Evolutionary conservation across 1,284 basidiomycete genomes (phyloP).

Genomic region (Heterobasidion parviporum): DNA sequence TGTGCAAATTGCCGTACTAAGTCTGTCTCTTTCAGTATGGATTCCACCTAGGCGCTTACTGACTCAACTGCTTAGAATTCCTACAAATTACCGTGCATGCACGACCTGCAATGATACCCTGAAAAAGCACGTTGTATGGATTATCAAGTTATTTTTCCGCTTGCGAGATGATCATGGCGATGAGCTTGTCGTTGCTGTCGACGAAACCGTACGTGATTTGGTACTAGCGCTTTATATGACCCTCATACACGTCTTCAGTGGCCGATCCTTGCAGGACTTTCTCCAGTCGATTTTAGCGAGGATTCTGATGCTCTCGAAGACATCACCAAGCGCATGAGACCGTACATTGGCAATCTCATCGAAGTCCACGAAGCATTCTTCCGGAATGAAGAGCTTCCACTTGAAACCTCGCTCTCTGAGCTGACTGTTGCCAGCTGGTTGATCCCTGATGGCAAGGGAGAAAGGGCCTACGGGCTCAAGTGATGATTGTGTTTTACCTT

Average conservation of each 20-base stretch:
- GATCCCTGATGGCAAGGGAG: background rate
- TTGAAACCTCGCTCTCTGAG: background rate
- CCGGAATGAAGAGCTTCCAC: background rate
- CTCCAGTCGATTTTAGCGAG: slow-evolving; percentile 31
- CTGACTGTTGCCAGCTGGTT: slow-evolving; percentile 1
- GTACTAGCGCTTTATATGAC: background rate
- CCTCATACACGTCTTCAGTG: slow-evolving; percentile 23
- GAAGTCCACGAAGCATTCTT: slow-evolving; percentile 7
- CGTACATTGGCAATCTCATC: slow-evolving; percentile 35
- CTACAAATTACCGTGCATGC: slow-evolving; percentile 1
- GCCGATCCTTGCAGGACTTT: slow-evolving; percentile 32
- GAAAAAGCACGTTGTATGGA: background rate
- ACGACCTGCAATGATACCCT: background rate
- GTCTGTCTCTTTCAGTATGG: slow-evolving; percentile 25
- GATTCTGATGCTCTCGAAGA: slow-evolving; percentile 27
- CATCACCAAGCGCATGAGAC: slow-evolving; percentile 31
- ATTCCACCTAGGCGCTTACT: background rate
- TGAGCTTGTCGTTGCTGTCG: slow-evolving; percentile 5
- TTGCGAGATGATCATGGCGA: slow-evolving; percentile 5
- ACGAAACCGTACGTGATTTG: slow-evolving; percentile 5
- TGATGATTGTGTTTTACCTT: background rate
- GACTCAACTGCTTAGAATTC: slow-evolving; percentile 3
- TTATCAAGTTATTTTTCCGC: slow-evolving; percentile 7
- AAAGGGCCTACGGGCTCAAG: background rate
- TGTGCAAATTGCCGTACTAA: slow-evolving; percentile 45